These are phyloP conservation scores for Pythium rishiriense DNA, from an alignment of 352 stramenopile species.

Conservation along the genomic window DNA sequence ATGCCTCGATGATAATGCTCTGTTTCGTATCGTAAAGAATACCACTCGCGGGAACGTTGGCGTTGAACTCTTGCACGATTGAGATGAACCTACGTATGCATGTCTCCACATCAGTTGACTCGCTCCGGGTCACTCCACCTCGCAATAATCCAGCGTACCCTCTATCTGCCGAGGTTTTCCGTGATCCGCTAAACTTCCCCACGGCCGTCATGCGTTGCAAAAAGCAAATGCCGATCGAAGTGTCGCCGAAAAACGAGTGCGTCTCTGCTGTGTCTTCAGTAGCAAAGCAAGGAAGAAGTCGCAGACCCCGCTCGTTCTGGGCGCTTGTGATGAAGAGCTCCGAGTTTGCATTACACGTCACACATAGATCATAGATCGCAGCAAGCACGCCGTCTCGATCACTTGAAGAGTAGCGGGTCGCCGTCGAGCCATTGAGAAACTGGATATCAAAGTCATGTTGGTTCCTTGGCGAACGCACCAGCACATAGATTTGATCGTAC, in stretches of 20 bases:
- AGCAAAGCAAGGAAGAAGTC: slow-evolving; percentile 71
- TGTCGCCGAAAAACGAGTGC: slow-evolving; percentile 78
- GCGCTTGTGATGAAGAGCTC: slow-evolving; percentile 71
- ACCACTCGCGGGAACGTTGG: slow-evolving; percentile 84
- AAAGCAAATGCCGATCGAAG: slow-evolving; percentile 78
- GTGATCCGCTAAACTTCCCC: slow-evolving; percentile 54
- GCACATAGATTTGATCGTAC: slow-evolving; percentile 70
- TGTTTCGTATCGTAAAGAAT: slow-evolving; percentile 87
- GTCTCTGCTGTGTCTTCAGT: slow-evolving; percentile 67
- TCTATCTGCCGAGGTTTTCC: slow-evolving; percentile 53
- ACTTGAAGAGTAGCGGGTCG: slow-evolving; percentile 52
- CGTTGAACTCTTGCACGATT: slow-evolving; percentile 89
- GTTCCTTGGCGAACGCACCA: slow-evolving; percentile 52
- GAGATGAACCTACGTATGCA: slow-evolving; percentile 59
- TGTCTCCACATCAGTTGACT: slow-evolving; percentile 25
- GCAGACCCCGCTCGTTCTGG: slow-evolving; percentile 68
- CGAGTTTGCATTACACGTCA: slow-evolving; percentile 73
- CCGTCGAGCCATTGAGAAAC: slow-evolving; percentile 55
- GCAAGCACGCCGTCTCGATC: slow-evolving; percentile 78
- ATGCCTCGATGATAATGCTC: slow-evolving; percentile 66
- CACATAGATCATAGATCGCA: slow-evolving; percentile 76
- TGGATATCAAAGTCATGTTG: slow-evolving; percentile 73
- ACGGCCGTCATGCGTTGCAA: slow-evolving; percentile 74
- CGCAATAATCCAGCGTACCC: slow-evolving; percentile 43
- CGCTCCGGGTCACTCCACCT: slow-evolving; percentile 6